Conservation (phyloP, 495 filamentous ascomycete species). For the Talaromyces nanjingensis region DNA sequence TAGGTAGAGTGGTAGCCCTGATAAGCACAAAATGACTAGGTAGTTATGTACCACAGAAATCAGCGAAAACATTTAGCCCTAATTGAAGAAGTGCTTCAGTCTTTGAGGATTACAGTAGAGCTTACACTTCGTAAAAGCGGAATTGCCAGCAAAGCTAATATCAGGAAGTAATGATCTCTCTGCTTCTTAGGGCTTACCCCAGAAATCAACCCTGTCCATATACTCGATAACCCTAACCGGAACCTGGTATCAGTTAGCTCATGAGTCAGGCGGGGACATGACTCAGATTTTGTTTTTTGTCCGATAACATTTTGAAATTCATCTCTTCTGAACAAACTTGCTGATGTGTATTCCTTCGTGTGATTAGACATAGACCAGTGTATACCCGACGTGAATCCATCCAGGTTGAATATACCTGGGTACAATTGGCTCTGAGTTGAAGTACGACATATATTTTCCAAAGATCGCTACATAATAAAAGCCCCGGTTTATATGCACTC, state of each 20-base stretch:
- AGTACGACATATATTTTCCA: too few relatives aligned
- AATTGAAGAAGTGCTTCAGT: not conserved
- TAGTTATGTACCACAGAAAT: not conserved
- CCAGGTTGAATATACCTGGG: too few relatives aligned
- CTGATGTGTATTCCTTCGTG: not conserved
- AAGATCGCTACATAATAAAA: too few relatives aligned
- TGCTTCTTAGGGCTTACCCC: not conserved
- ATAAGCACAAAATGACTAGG: not conserved
- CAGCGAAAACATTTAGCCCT: not conserved
- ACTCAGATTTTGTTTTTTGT: not conserved
- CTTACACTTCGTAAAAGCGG: not conserved
- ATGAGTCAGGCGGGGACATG: not conserved
- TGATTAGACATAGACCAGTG: too few relatives aligned
- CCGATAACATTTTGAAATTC: not conserved
- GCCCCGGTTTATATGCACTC: too few relatives aligned
- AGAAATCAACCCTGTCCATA: not conserved
- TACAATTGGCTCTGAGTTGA: too few relatives aligned
- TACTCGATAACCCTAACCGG: not conserved
- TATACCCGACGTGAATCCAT: too few relatives aligned
- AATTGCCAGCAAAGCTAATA: not conserved
- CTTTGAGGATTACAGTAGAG: not conserved
- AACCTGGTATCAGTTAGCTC: not conserved
- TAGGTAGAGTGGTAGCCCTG: not conserved
- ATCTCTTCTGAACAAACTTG: not conserved
- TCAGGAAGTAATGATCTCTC: not conserved